These are phyloP conservation scores for Fusarium paranaense DNA, from an alignment of 2,329 filamentous ascomycete species.

Conservation along the genomic window DNA sequence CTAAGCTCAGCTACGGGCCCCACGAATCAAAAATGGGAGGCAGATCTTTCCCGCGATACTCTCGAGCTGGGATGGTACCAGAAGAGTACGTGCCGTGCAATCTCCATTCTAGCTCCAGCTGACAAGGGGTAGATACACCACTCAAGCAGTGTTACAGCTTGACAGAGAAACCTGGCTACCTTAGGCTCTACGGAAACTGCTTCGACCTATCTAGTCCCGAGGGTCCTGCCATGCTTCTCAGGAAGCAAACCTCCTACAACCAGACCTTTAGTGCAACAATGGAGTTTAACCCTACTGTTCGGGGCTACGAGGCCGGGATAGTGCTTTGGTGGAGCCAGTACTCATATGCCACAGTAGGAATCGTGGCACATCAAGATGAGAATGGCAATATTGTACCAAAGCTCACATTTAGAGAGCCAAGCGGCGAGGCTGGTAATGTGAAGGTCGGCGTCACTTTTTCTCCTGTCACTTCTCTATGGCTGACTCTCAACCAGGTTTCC, in stretches of 20 bases:
- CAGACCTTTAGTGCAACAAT: conserved; percentile 58
- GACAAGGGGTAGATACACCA: conserved; percentile 33
- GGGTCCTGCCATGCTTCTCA: conserved; percentile 63
- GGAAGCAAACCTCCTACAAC: conserved; percentile 62
- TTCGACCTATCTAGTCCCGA: conserved; percentile 63
- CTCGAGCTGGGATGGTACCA: conserved; percentile 44
- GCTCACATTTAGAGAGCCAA: conserved; percentile 10
- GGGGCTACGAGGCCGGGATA: conserved; percentile 63
- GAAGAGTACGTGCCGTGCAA: conserved; percentile 22
- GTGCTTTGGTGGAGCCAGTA: conserved; percentile 66
- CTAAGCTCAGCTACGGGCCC: background rate
- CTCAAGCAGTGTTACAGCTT: conserved; percentile 56
- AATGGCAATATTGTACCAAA: background rate
- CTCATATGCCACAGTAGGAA: conserved; percentile 48
- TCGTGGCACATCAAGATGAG: conserved; percentile 15
- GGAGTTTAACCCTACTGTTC: conserved; percentile 57
- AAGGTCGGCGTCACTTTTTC: background rate
- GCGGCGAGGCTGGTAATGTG: conserved; percentile 5
- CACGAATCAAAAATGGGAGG: conserved; percentile 13
- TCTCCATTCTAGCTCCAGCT: background rate
- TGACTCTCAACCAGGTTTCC: background rate
- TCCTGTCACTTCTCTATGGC: accelerated
- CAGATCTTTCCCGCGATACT: conserved; percentile 21
- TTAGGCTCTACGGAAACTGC: conserved; percentile 64
- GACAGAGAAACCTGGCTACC: conserved; percentile 53